Base-by-base conservation (phyloP, 108 stramenopile genomes). In the Asterionellopsis glacialis region DNA sequence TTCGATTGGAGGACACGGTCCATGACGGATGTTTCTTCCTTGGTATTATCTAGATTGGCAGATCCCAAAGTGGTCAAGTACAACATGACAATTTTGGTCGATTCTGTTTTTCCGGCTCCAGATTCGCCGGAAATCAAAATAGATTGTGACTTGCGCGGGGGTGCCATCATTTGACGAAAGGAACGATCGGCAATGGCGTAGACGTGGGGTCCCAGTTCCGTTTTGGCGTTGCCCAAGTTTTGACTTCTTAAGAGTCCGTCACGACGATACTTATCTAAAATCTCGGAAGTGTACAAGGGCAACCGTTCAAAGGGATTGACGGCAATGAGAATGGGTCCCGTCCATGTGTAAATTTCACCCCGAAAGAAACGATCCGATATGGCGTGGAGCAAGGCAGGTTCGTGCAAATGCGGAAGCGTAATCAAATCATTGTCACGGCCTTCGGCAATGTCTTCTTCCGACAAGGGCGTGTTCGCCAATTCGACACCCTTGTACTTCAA, bases 271-370 rank as follows among this genome's bases (percentile, higher is more conserved):
- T 60, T 65, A 62, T 90, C 88, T n/a, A 88, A 82, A 55, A 90
- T 88, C 63, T 84, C 86, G 68, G 73, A 74, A 1, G 86, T 81
- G 69, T 98, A 99, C 21, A 98, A 69, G 7, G 91, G 90, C 54
- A 98, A 73, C 14, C 93, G 79, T 67, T 95, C 85, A 75, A 95
- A 97, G 18, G 99, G 99, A 68, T 99, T 99, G 25, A 99, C 95
- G 43, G 97, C 96, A 75, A 99, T 99, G 55, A 99, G 73, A 23
- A 99, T 96, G 24, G 98, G 93, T 14, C 98, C 98, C 15, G 96
- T 98, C 91, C 93, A 98, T 9, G 99, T 99, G 75, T 99, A 99
- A 67, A 99, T 99, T 60, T 85, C 77, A 21, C 90, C 93, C 18
- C 75, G 61, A 62, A 82, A 79, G 76, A 95, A 98, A 47, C 99